These are phyloP conservation scores for Vigna nakashimae DNA, from an alignment of 306 rosid genomes.

Conservation along the genomic window DNA sequence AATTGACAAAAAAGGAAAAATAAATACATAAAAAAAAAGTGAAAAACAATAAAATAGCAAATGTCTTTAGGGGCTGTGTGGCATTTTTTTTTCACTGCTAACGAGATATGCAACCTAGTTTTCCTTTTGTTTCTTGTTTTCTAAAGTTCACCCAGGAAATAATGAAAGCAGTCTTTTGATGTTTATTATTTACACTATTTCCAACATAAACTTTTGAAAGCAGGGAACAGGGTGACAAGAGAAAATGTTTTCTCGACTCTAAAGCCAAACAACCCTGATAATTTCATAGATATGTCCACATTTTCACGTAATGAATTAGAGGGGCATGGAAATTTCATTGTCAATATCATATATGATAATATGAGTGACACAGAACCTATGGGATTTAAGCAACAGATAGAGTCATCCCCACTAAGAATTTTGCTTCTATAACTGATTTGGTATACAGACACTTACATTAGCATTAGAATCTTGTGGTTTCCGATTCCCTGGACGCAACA, in stretches of 20 bases:
- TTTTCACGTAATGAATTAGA: slow-evolving; percentile 18
- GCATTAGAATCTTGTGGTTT: slow-evolving; percentile 46
- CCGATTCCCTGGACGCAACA: slow-evolving; percentile 58
- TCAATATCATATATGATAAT: slow-evolving; percentile 22
- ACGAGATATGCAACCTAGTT: background rate
- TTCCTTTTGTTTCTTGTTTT: background rate
- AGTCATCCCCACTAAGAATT: slow-evolving; percentile 4
- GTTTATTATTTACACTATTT: background rate
- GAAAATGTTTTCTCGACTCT: background rate
- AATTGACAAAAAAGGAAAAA: too few relatives aligned
- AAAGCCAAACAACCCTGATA: background rate
- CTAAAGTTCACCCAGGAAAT: background rate
- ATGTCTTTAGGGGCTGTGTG: background rate
- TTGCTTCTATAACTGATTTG: slow-evolving; percentile 11
- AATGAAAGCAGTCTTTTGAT: background rate
- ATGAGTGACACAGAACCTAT: slow-evolving; percentile 8
- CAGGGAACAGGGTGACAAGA: background rate
- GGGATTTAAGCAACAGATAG: background rate
- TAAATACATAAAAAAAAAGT: too few relatives aligned
- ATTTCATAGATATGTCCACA: background rate
- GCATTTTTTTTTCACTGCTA: background rate
- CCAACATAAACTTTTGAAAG: background rate
- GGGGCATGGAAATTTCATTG: background rate
- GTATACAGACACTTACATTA: slow-evolving; percentile 46
- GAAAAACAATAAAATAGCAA: background rate